Conservation (phyloP, 2,329 filamentous ascomycete species). For the Neonectria sp. region DNA sequence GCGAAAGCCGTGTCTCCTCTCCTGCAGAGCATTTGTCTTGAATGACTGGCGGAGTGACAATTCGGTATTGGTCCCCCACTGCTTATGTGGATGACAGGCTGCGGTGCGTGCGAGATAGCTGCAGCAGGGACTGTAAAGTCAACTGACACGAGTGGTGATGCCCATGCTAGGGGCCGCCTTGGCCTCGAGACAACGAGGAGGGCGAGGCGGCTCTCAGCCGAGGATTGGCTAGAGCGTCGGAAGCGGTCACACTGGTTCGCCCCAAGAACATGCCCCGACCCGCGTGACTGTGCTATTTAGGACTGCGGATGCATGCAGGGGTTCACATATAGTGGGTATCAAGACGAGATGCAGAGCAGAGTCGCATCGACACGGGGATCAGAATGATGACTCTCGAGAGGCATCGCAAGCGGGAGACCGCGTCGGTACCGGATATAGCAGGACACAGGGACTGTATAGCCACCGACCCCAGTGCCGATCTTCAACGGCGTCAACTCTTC, state of each 20-base stretch:
- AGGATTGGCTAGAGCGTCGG: slow-evolving; percentile 8
- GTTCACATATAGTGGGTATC: slow-evolving; percentile 18
- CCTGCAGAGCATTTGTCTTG: background rate
- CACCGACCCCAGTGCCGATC: slow-evolving; percentile 1
- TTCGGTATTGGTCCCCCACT: background rate
- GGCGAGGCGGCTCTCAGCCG: background rate
- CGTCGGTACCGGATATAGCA: slow-evolving; percentile 11
- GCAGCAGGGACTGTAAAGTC: slow-evolving; percentile 7
- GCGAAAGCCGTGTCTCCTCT: slow-evolving; percentile 17
- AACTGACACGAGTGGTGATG: slow-evolving; percentile 9
- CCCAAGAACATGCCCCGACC: slow-evolving; percentile 20
- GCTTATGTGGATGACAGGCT: background rate
- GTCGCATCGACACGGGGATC: background rate
- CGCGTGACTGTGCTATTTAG: slow-evolving; percentile 34
- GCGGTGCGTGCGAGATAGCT: slow-evolving; percentile 3
- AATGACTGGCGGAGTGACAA: background rate
- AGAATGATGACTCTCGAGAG: slow-evolving; percentile 27
- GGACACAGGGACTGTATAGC: slow-evolving; percentile 5
- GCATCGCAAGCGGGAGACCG: background rate
- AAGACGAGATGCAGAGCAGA: slow-evolving; percentile 13
- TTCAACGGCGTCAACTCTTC: slow-evolving; percentile 15
- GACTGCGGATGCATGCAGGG: slow-evolving; percentile 31
- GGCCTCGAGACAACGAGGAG: slow-evolving; percentile 5
- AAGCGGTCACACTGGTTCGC: slow-evolving; percentile 18
- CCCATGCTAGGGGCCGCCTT: slow-evolving; percentile 24